Evolutionary conservation across 495 filamentous ascomycete genomes (phyloP).

Genomic region (Neurospora pannonica): DNA sequence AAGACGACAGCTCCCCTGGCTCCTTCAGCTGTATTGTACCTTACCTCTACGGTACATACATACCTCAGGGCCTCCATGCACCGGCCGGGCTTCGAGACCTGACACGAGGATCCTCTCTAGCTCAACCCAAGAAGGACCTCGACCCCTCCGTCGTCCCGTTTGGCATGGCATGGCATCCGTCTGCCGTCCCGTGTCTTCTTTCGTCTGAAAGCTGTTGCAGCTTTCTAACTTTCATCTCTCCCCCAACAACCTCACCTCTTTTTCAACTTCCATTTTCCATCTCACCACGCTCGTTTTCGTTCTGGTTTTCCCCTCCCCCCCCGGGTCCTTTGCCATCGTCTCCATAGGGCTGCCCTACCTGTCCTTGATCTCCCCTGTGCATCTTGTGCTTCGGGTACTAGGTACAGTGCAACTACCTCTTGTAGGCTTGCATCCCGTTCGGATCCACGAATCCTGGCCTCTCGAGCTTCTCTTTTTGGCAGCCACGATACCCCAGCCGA

Average conservation of each 20-base stretch:
- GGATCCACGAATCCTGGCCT: not conserved
- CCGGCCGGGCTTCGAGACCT: not conserved
- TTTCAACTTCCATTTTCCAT: not conserved
- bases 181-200: not conserved
- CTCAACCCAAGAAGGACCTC: not conserved
- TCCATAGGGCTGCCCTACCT: not conserved
- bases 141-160: not conserved
- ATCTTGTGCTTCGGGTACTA: not conserved
- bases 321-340: not conserved
- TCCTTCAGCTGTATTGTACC: not conserved
- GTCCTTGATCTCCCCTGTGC: not conserved
- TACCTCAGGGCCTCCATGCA: not conserved
- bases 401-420: not conserved
- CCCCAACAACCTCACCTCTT: not conserved
- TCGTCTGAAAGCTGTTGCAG: not conserved
- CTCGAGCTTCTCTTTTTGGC: not conserved
- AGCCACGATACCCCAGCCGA: not conserved
- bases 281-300: slow-evolving; percentile 10
- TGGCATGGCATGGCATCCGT: not conserved
- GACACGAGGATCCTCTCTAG: not conserved
- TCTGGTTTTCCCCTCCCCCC: not conserved
- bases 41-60: not conserved
- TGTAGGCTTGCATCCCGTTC: not conserved
- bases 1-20: not conserved
- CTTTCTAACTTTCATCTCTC: not conserved